phyloP scores from a whole-genome alignment of 306 rosid genomes.

The Senna tora region DNA sequence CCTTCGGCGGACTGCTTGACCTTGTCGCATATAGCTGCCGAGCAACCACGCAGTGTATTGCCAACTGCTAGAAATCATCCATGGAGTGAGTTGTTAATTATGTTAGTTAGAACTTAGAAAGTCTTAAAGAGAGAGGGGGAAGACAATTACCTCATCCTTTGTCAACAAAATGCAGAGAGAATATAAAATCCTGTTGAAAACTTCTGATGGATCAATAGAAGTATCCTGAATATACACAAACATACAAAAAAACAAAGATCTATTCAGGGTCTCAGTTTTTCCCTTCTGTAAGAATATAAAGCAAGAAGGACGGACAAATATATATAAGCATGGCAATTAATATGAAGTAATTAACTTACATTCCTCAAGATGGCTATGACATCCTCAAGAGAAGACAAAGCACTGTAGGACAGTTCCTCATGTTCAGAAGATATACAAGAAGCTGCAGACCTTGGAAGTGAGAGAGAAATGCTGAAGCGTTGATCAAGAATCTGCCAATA shows the following conservation, averaged over 20 bases:
- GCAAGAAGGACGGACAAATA: conserved; percentile 23
- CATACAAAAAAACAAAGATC: conserved; percentile 36
- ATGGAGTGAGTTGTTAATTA: conserved; percentile 29
- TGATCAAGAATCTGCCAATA: conserved; percentile 79
- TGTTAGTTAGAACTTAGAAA: background rate
- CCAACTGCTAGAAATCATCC: conserved; percentile 61
- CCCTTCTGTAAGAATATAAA: conserved; percentile 33
- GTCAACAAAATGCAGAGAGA: conserved; percentile 80
- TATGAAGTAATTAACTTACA: conserved; percentile 56
- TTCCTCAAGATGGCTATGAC: conserved; percentile 91
- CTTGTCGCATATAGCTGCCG: conserved; percentile 86
- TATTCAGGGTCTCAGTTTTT: conserved; percentile 19
- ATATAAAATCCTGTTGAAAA: conserved; percentile 90
- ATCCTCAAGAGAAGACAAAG: conserved; percentile 92
- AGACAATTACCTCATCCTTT: conserved; percentile 75
- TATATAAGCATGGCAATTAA: conserved; percentile 19
- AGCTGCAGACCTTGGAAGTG: conserved; percentile 81
- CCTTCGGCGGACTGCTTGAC: conserved; percentile 97
- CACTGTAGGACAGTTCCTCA: conserved; percentile 77
- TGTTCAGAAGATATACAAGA: conserved; percentile 60
- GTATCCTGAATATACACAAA: conserved; percentile 70
- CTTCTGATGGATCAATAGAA: conserved; percentile 96
- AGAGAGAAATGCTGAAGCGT: conserved; percentile 85
- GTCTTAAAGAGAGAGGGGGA: background rate
- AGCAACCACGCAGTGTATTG: conserved; percentile 80